Conservation (phyloP, 2,329 filamentous ascomycete genomes). For the Cladosporium sp. region DNA sequence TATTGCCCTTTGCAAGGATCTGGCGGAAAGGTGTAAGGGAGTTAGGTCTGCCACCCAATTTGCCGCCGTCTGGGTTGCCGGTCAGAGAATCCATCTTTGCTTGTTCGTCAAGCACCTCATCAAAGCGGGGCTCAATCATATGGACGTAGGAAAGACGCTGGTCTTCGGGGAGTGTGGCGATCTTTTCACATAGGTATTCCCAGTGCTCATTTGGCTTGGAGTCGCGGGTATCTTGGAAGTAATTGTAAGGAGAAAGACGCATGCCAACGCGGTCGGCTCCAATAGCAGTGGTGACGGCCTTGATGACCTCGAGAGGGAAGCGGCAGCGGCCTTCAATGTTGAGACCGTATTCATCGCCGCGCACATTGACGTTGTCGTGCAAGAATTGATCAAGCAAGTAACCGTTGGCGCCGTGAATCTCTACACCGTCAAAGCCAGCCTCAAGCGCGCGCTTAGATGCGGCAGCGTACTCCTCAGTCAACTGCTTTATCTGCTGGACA, state of each 20-base stretch:
- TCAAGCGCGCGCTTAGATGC: slow-evolving; percentile 44
- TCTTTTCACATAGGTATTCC: slow-evolving; percentile 52
- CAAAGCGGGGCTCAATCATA: slow-evolving; percentile 58
- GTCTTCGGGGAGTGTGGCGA: slow-evolving; percentile 39
- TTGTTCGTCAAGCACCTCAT: slow-evolving; percentile 37
- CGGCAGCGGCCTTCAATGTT: slow-evolving; percentile 49
- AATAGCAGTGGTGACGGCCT: slow-evolving; percentile 48
- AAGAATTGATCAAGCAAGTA: slow-evolving; percentile 67
- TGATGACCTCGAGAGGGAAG: slow-evolving; percentile 53
- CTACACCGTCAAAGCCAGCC: slow-evolving; percentile 62
- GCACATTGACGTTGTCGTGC: slow-evolving; percentile 56
- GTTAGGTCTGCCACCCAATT: slow-evolving; percentile 39
- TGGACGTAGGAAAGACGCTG: slow-evolving; percentile 60
- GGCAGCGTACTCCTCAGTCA: slow-evolving; percentile 38
- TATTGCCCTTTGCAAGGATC: slow-evolving; percentile 29
- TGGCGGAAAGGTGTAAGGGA: slow-evolving; percentile 27
- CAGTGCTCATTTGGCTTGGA: slow-evolving; percentile 62
- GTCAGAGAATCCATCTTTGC: slow-evolving; percentile 29
- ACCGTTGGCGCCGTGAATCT: slow-evolving; percentile 40
- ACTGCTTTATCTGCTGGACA: slow-evolving; percentile 38
- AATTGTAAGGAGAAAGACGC: slow-evolving; percentile 60
- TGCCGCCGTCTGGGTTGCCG: slow-evolving; percentile 17
- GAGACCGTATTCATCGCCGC: slow-evolving; percentile 49
- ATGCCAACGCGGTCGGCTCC: slow-evolving; percentile 53
- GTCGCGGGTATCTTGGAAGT: slow-evolving; percentile 63